Evolutionary conservation across 345 rosid genomes (phyloP).

Genomic region (Eucalyptus cloeziana): DNA sequence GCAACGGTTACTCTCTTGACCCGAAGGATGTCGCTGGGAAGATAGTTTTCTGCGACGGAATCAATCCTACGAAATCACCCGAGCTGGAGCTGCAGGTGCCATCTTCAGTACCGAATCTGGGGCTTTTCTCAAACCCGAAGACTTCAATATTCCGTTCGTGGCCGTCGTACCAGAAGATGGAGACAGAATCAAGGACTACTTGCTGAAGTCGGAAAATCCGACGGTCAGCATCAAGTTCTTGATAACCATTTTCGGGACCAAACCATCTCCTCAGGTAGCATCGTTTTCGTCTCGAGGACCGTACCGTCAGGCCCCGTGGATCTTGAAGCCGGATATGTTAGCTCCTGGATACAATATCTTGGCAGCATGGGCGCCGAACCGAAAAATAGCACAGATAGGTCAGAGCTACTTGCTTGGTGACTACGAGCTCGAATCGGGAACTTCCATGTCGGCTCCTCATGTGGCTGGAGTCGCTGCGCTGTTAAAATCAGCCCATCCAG

Average conservation of each 20-base stretch:
- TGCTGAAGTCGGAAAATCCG: not conserved
- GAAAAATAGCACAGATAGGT: conserved; percentile 3
- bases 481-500: conserved; percentile 19
- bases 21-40: conserved; percentile 21
- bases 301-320: conserved; percentile 19
- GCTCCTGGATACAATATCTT: conserved; percentile 29
- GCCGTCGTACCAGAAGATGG: conserved; percentile 3
- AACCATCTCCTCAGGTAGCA: conserved; percentile 35
- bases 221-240: conserved; percentile 15
- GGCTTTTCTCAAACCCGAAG: not conserved
- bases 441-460: conserved; percentile 49
- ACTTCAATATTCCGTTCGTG: conserved; percentile 14
- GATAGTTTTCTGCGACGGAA: conserved; percentile 20
- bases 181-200: conserved; percentile 8
- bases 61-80: not conserved
- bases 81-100: conserved; percentile 21
- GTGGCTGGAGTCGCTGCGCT: conserved; percentile 26
- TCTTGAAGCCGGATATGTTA: conserved; percentile 35
- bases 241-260: conserved; percentile 8
- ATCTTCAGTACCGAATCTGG: conserved; percentile 8
- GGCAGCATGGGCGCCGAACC: conserved; percentile 36
- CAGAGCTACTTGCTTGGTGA: conserved; percentile 13
- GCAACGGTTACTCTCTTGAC: conserved; percentile 5
- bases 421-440: conserved; percentile 15
- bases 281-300: conserved; percentile 39